phyloP scores from a whole-genome alignment of 805 yeast species.

The Kuraishia molischiana region DNA sequence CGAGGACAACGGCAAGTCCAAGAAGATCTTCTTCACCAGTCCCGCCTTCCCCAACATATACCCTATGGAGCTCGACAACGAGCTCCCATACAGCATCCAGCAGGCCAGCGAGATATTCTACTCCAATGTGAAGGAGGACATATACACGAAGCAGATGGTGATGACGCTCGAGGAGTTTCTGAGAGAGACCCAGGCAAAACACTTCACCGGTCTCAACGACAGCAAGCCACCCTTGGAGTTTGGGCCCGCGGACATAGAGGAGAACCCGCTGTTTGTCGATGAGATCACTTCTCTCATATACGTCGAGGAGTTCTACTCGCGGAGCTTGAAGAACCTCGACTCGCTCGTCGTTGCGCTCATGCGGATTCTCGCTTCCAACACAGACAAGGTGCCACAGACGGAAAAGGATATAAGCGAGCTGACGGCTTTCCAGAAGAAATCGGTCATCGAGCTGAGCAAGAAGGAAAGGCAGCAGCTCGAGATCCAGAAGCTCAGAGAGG shows the following conservation, averaged over 20 bases:
- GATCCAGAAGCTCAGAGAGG: constrained; percentile 49
- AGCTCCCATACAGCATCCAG: constrained; percentile 61
- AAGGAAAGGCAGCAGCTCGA: constrained; percentile 37
- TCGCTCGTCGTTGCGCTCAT: constrained; percentile 57
- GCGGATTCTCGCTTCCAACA: constrained; percentile 50
- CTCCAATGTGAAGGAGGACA: constrained; percentile 52
- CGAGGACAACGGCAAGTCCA: constrained; percentile 18
- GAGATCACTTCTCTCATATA: constrained; percentile 35
- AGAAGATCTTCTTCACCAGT: constrained; percentile 21
- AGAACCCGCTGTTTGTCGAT: constrained; percentile 24
- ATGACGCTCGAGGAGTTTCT: constrained; percentile 61
- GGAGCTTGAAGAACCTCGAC: constrained; percentile 43
- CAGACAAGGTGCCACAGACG: constrained; percentile 13
- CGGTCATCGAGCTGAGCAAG: neutral
- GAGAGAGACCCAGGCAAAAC: constrained; percentile 44
- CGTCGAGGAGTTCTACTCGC: constrained; percentile 51
- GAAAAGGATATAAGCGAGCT: constrained; percentile 14
- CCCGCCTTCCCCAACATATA: constrained; percentile 22
- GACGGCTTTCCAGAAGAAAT: constrained; percentile 8
- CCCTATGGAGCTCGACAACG: constrained; percentile 18
- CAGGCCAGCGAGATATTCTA: constrained; percentile 71
- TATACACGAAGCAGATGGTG: constrained; percentile 65
- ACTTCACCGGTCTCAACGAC: neutral
- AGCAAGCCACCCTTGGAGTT: constrained; percentile 9
- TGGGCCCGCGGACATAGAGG: constrained; percentile 15